Base-by-base conservation (phyloP, 768 basidiomycete species). In the Russula griseocarnosa region DNA sequence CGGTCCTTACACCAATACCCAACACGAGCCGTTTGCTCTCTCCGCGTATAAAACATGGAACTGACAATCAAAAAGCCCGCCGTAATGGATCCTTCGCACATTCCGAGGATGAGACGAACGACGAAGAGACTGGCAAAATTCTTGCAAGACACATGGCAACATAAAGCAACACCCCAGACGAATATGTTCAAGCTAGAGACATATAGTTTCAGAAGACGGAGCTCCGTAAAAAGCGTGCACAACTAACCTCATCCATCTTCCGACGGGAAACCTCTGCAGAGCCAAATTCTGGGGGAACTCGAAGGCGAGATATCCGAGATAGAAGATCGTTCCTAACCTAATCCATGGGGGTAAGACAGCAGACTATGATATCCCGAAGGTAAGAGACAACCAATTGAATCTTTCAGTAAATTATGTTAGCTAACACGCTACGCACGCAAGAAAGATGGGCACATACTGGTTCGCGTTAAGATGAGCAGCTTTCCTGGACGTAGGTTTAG, bases 261-360 rank as follows among this genome's bases (percentile, higher is more conserved):
- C 88, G 10, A 90, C 88, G 0, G 87, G 87, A 69, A 88, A 89
- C 16, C 82, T 79, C 66, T 90, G 88, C 5, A 90, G 76, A 0
- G 82, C 85, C 10, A 88, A 73, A 69, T 88, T 89, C 71, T 88
- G 88, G 1, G 88, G 88, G 67, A 86, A 88, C 69, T 88, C 86
- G 66, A 90, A 89, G 9, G 77, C 68, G 14, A 90, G 79, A 69
- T 88, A 89, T 69, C 84, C 82, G 57, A 90, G 71, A 68, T 88
- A 90, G 71, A 88, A 88, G 44, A 89, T 81, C 5, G 87, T 88
- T 14, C 88, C 87, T 9, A 90, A 82, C 88, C 87, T 87, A 55
- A n/a, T 20, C 28, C 18, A 20, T 3, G 30, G 20, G 24, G 54
- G 20, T 28, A 11, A 26, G 11, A 22, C 13, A 16, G 5, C 32